Base-by-base conservation (phyloP, 2,329 filamentous ascomycete species). In the Ramularia collo-cygni region DNA sequence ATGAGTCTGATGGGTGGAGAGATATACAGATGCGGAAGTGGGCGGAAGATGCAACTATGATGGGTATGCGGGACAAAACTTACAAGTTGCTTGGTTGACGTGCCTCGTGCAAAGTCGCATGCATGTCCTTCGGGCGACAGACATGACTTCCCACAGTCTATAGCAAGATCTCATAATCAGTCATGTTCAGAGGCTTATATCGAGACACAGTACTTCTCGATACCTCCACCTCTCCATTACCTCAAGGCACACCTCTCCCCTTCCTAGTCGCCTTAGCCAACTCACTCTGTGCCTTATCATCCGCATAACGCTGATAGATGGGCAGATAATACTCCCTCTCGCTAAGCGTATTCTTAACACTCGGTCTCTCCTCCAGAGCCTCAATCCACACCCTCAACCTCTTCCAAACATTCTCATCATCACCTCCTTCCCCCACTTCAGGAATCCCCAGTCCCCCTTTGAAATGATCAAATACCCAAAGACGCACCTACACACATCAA, bases 391-490 rank as follows among this genome's bases (percentile, higher is more conserved):
- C 68, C 52, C 71, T 66, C 77, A 81, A 89, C 34, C 83, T 67
- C 29, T 53, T 61, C 84, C 82, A 88, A 2, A 72, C 56, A 26
- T 59, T 59, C 37, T 77, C 75, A 27, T 83, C 75, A 6, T 70
- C 65, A 1, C 68, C 71, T 2, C 66, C 69, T 37, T 69, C 33
- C 0, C 71, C 71, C 24, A 67, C 56, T 36, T 47, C 63, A 6
- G 48, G 55, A 30, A 78, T 65, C 0, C 69, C 67, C n/a, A 70
- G 45, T 0, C 73, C 74, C 1, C 68, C 70, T 41, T 89, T 89
- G 57, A 82, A 89, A 47, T 85, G 72, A 51, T 89, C 82, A 50
- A 89, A 80, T 4, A 86, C 65, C 68, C 83, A 89, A 14, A 87
- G 57, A 10, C 84, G 69, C 52, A 63, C 47, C 49, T 55, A 17